Base-by-base conservation (phyloP, 1,139 yeast genomes). In the Wickerhamomyces sp. region DNA sequence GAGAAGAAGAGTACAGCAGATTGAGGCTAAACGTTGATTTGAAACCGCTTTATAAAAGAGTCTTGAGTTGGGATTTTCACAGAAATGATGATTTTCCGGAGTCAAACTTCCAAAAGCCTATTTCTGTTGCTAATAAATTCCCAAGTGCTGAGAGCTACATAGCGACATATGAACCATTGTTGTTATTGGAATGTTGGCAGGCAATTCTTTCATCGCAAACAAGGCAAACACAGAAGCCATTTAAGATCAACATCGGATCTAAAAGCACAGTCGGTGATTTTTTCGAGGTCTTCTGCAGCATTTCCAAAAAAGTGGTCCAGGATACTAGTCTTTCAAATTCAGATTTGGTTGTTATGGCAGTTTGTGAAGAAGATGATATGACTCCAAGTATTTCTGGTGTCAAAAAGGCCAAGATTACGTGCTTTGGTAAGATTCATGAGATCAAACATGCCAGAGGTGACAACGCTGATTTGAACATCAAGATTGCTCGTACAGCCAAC, bases 111-210 rank as follows among this genome's bases (percentile, higher is more conserved):
- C 63, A 66, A 32, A 56, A 54, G 16, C 54, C 61, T 28, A 31
- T 31, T 4, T 37, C 54, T 0, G 70, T 75, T 8, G 59, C 62
- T 7, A 70, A 72, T 35, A 45, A 57, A 2, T 91, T 85, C 53
- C 44, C 51, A 0, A 66, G 74, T 37, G 78, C 79, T 2, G 66
- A 63, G 13, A 87, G 83, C 6, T 93, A 93, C 53, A 72, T 71
- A 32, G 63, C 66, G 24, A 67, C 74, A 0, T 82, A 86, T 52
- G 87, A 80, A 47, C 97, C 98, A 0, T 64, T 93, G 31, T 62
- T 93, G 31, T 64, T 89, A 61, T 62, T 89, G 30, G 98, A 93
- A 62, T 85, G 95, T 45, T 93, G 97, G 97, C 95, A 89, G 53
- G 85, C 88, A 0, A 74, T 93, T 23, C 81, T 78, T 44, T 70